Base-by-base conservation (phyloP, 208 protist genomes). In the Endotrypanum monterogeii region DNA sequence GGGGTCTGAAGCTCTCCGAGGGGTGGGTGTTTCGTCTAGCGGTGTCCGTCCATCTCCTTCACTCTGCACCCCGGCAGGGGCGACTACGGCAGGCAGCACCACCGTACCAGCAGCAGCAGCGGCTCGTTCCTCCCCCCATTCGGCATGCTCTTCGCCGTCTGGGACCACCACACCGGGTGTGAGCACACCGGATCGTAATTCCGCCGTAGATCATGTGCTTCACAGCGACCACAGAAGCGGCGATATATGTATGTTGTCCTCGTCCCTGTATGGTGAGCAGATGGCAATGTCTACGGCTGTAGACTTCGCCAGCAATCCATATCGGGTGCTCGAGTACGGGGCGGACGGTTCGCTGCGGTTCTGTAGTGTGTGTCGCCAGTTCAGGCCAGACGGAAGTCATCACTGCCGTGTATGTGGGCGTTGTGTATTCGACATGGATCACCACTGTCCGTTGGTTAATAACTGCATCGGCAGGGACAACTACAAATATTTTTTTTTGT, bases 361-460 rank as follows among this genome's bases (percentile, higher is more conserved):
- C 82, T 98, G 94, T 74, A 28, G 41, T 1, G 35, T 54, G 5
- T 98, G 94, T 78, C 35, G 80, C 8, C 74, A 85, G 69, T 94
- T 84, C 84, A 95, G 96, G 74, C 92, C 91, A 14, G 87, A 90
- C 39, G 44, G 81, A 41, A 88, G 90, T 30, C 86, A 97, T 65
- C 94, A 98, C 87, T 98, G 94, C 83, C 67, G 76, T 35, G 50
- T 68, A 12, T 98, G 94, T 74, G 28, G 80, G 46, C 72, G 76
- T 30, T 98, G 95, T 74, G 89, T 97, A 18, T 84, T 83, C 54
- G 52, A 83, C 63, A 94, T 97, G 85, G 95, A 98, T 78, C 95
- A 98, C 74, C 95, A 98, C 79, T 98, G 95, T 77, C 83, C 82
- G 20, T 94, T 83, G 23, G 69, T 98, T 12, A 94, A 95, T 75